Percentiles rank a stretch among this genome's conserved stretches.
These are phyloP conservation scores for Castanospermum australe DNA, from an alignment of 306 rosid genomes.

Conservation along the genomic window DNA sequence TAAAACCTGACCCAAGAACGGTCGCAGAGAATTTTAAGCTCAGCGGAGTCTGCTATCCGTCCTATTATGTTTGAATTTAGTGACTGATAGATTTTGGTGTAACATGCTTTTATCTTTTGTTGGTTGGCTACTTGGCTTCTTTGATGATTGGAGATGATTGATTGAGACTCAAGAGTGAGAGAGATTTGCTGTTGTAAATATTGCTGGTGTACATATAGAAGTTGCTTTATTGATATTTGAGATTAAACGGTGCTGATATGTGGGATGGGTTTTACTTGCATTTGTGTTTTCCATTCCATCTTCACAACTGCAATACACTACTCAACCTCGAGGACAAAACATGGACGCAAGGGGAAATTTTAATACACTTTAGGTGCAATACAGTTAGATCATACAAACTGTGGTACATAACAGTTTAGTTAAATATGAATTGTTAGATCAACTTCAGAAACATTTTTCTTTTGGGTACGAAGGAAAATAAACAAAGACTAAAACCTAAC, in stretches of 20 bases:
- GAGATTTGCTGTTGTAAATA: slow-evolving; percentile 29
- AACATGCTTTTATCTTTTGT: neutral
- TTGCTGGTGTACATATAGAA: slow-evolving; percentile 29
- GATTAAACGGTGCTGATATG: slow-evolving; percentile 1
- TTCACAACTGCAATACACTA: no score
- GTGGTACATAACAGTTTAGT: no score
- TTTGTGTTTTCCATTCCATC: neutral
- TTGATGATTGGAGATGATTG: slow-evolving; percentile 25
- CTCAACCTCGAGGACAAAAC: no score
- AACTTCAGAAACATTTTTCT: no score
- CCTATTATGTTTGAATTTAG: neutral
- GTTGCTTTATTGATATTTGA: slow-evolving; percentile 28
- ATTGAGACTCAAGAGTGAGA: slow-evolving; percentile 9
- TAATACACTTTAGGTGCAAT: no score
- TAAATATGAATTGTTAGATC: no score
- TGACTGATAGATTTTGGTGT: slow-evolving; percentile 4
- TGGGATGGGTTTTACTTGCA: slow-evolving; percentile 1
- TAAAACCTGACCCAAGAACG: neutral
- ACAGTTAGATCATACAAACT: no score
- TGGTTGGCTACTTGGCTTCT: slow-evolving; percentile 16
- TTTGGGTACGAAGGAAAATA: no score
- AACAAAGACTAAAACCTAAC: no score
- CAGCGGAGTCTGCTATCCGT: neutral
- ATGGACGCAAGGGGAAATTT: no score
- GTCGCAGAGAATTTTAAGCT: neutral